These are phyloP conservation scores for Tetrahymena malaccensis DNA, from an alignment of 73 alveolate genomes.

Conservation along the genomic window DNA sequence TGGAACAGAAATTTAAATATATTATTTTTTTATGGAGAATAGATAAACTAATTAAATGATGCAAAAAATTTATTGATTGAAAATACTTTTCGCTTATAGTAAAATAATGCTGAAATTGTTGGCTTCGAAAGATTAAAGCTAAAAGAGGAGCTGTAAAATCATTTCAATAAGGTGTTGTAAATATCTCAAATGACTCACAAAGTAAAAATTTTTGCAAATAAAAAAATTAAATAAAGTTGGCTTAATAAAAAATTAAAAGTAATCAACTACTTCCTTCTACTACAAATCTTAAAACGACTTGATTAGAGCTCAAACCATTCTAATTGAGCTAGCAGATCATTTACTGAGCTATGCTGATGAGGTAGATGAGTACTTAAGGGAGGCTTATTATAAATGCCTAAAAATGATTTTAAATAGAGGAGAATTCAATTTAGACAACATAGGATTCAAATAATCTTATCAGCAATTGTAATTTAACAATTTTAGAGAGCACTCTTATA, in stretches of 20 bases:
- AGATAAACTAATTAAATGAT: background rate
- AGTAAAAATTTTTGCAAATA: constrained; percentile 4
- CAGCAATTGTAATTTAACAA: background rate
- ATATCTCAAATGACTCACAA: background rate
- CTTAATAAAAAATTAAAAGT: constrained; percentile 31
- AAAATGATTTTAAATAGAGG: constrained; percentile 50
- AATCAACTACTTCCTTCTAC: constrained; percentile 59
- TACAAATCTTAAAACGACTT: constrained; percentile 48
- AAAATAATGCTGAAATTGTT: constrained; percentile 11
- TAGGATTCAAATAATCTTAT: constrained; percentile 26
- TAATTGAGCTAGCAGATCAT: constrained; percentile 53
- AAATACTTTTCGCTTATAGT: background rate
- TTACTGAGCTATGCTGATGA: constrained; percentile 48
- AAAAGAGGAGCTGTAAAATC: background rate
- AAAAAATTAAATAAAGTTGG: background rate
- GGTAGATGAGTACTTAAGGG: constrained; percentile 51
- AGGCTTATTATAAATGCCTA: constrained; percentile 38
- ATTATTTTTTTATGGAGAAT: background rate
- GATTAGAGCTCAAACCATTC: constrained; percentile 35
- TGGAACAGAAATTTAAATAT: too few relatives aligned
- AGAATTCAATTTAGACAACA: constrained; percentile 53
- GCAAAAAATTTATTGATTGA: background rate
- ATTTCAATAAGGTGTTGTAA: background rate
- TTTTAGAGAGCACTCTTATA: background rate
- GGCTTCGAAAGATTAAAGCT: constrained; percentile 34